Evolutionary conservation across 495 filamentous ascomycete genomes (phyloP).

Genomic region (Xylaria nigripes): DNA sequence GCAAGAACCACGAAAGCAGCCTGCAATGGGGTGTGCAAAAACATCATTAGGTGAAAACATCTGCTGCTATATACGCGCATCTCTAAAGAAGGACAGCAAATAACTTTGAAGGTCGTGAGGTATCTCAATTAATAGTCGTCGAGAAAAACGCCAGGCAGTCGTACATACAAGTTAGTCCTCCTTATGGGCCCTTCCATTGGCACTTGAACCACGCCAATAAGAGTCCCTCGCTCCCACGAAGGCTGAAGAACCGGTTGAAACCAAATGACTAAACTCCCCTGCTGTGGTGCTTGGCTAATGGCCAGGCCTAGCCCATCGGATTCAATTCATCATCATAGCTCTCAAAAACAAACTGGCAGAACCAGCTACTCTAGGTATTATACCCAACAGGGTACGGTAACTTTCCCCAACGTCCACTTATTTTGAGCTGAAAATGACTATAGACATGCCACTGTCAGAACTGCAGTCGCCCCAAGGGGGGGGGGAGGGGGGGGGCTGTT

Average conservation of each 20-base stretch:
- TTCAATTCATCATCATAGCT: slow-evolving; percentile 21
- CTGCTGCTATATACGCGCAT: neutral
- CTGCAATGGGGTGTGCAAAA: neutral
- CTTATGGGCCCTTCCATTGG: slow-evolving; percentile 2
- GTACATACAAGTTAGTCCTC: slow-evolving; percentile 33
- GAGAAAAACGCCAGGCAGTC: slow-evolving; percentile 26
- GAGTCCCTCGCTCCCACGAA: slow-evolving; percentile 8
- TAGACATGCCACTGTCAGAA: slow-evolving; percentile 1
- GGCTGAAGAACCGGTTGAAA: slow-evolving; percentile 18
- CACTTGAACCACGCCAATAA: slow-evolving; percentile 5
- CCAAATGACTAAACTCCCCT: slow-evolving; percentile 28
- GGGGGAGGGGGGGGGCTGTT: neutral
- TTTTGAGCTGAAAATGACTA: neutral
- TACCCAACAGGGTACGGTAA: slow-evolving; percentile 10
- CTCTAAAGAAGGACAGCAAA: neutral
- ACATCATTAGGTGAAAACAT: neutral
- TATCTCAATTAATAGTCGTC: slow-evolving; percentile 32
- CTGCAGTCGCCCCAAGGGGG: neutral
- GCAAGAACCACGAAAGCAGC: neutral
- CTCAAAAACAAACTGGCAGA: slow-evolving; percentile 11
- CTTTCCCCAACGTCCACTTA: neutral
- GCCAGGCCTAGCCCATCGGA: slow-evolving; percentile 24
- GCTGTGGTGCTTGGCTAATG: slow-evolving; percentile 13
- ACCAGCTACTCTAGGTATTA: slow-evolving; percentile 6
- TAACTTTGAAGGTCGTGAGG: slow-evolving; percentile 5